phyloP scores from a whole-genome alignment of 108 stramenopile species.

The Fragilaria radians region DNA sequence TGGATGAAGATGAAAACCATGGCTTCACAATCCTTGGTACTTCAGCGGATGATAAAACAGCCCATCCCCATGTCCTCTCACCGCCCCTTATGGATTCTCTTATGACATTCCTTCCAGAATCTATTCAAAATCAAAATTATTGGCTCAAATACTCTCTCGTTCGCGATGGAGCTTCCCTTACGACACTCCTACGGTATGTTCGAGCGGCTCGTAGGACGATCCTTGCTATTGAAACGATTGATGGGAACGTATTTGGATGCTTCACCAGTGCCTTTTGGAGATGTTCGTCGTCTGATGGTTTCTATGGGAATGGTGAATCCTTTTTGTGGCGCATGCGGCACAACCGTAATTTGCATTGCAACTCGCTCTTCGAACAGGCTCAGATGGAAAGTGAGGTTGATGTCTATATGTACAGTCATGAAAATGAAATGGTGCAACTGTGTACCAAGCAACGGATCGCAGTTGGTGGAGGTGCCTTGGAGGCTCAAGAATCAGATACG shows the following conservation, averaged over 20 bases:
- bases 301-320: slow-evolving; percentile 59
- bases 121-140: slow-evolving; percentile 39
- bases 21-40: slow-evolving; percentile 40
- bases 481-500: slow-evolving; percentile 9
- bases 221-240: slow-evolving; percentile 68
- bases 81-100: slow-evolving; percentile 75
- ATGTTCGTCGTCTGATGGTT: slow-evolving; percentile 34
- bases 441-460: slow-evolving; percentile 59
- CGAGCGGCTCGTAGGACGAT: slow-evolving; percentile 55
- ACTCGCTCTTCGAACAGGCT: slow-evolving; percentile 64
- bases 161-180: slow-evolving; percentile 66
- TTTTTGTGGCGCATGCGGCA: slow-evolving; percentile 72
- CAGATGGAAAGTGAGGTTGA: slow-evolving; percentile 70
- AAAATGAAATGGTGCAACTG: slow-evolving; percentile 48
- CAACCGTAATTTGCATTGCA: slow-evolving; percentile 39
- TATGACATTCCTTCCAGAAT: slow-evolving; percentile 43
- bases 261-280: slow-evolving; percentile 61
- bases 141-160: slow-evolving; percentile 77
- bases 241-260: slow-evolving; percentile 75
- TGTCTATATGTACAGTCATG: slow-evolving; percentile 48
- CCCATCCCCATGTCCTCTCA: slow-evolving; percentile 61
- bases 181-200: slow-evolving; percentile 45
- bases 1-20: slow-evolving; percentile 8
- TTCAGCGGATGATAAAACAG: slow-evolving; percentile 31
- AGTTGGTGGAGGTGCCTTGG: slow-evolving; percentile 48